phyloP scores from a whole-genome alignment of 2,329 filamentous ascomycete genomes.

The Stromatinia cepivora region DNA sequence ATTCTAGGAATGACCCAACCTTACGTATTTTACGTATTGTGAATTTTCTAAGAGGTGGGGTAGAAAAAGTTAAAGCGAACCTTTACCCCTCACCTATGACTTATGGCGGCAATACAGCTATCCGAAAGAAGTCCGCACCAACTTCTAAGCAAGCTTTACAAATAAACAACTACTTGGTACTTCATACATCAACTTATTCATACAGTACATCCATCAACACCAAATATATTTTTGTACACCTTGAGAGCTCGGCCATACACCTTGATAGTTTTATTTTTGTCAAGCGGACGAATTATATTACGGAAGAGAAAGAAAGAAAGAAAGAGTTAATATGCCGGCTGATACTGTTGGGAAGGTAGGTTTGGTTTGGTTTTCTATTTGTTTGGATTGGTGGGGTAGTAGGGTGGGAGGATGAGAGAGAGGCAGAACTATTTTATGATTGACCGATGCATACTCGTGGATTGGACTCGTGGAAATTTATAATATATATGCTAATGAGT shows the following conservation, averaged over 20 bases:
- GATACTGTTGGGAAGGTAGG: constrained; percentile 29
- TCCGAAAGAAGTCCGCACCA: constrained; percentile 8
- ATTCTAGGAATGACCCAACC: too few relatives aligned
- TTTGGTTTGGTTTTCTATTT: background rate
- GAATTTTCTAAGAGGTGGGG: background rate
- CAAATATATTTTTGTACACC: constrained; percentile 3
- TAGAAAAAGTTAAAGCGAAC: background rate
- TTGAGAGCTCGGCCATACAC: background rate
- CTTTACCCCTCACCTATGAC: background rate
- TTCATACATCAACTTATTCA: too few relatives aligned
- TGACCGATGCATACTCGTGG: background rate
- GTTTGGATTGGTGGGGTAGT: background rate
- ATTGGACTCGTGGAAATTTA: background rate
- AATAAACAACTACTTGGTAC: background rate
- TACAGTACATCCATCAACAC: too few relatives aligned
- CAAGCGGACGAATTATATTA: background rate
- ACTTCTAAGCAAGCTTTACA: background rate
- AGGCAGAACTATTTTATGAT: background rate
- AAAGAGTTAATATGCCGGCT: constrained; percentile 18
- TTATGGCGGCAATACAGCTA: background rate
- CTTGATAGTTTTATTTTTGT: background rate
- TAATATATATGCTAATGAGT: background rate
- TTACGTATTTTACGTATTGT: too few relatives aligned
- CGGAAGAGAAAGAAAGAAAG: too few relatives aligned
- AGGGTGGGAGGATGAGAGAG: background rate